Base-by-base conservation (phyloP, 2,329 filamentous ascomycete species). In the Chalara sp. region DNA sequence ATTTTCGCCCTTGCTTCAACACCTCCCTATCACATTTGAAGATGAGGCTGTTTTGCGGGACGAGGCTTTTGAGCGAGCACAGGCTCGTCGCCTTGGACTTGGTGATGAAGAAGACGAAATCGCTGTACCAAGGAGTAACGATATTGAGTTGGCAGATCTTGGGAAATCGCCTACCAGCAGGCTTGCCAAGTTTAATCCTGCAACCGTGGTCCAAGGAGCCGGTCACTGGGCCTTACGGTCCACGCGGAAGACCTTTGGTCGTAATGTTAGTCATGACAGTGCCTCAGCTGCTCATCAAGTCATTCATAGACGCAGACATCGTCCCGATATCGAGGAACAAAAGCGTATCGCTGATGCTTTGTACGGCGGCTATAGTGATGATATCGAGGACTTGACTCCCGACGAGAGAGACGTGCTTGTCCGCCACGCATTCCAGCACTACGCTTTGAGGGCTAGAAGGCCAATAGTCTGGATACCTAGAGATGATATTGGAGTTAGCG, bases 391-490 rank as follows among this genome's bases (percentile, higher is more conserved):
- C 65, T 75, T 99, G 46, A 93, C 89, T 1, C 89, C 90, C 0
- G 88, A 92, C 13, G 89, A 96, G 66, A 80, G 93, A 60, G 91
- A 97, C 64, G 76, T 83, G 52, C 80, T 97, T 39, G 87, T 93
- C 10, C 85, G 85, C 49, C 85, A 90, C 61, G 90, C 92, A 0
- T 99, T 99, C 68, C 85, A 91, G 69, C 93, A 99, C 64, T 84
- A 84, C 33, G 93, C 93, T 1, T 75, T 96, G 37, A 83, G 93
- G 6, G 88, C 91, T 1, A 81, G 87, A 48, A 79, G 90, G 48
- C 93, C 93, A 0, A 89, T 88, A 0, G 84, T 99, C 30, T 99
- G 93, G 93, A 88, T 99, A 43, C 93, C 93, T 0, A 81, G 86
- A 8, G 93, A 99, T 63, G 87, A 93, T 58, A 69, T 97, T 5